phyloP scores from a whole-genome alignment of 2,329 filamentous ascomycete genomes.

The Fusarium poae region DNA sequence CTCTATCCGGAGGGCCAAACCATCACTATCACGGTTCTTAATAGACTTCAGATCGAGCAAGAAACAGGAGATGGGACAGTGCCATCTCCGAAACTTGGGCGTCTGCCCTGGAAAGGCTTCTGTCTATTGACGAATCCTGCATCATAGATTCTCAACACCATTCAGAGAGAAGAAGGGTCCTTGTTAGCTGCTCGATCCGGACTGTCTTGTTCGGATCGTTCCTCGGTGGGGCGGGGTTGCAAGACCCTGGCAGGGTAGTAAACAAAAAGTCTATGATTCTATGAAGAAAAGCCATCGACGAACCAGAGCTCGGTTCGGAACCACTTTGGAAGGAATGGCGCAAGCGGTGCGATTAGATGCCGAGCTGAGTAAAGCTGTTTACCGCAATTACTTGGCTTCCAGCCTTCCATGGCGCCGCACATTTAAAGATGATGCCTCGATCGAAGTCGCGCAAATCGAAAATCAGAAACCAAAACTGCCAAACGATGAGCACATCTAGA shows the following conservation, averaged over 20 bases:
- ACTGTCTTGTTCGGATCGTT: conserved; percentile 24
- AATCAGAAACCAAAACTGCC: not conserved
- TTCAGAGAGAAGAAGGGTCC: conserved; percentile 10
- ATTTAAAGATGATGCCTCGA: conserved; percentile 24
- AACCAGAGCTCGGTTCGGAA: conserved; percentile 38
- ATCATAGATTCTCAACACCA: conserved; percentile 15
- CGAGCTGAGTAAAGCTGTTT: conserved; percentile 39
- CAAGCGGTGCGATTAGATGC: conserved; percentile 43
- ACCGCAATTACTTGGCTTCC: conserved; percentile 13
- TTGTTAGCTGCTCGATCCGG: conserved; percentile 17
- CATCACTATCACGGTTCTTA: conserved; percentile 24
- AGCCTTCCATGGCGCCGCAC: conserved; percentile 4
- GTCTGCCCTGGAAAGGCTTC: not conserved
- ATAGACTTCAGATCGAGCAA: conserved; percentile 5
- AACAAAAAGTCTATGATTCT: conserved; percentile 41
- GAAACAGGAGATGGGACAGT: conserved; percentile 2
- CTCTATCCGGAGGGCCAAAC: conserved; percentile 36
- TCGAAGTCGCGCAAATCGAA: conserved; percentile 28
- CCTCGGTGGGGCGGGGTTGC: conserved; percentile 35
- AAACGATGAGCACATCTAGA: not conserved
- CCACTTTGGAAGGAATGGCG: conserved; percentile 41
- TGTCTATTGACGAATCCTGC: not conserved
- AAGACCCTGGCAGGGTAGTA: conserved; percentile 28
- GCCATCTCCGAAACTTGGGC: conserved; percentile 2
- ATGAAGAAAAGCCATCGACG: conserved; percentile 32